Conservation (phyloP, 2,329 filamentous ascomycete species). For the Trichoderma oligosporum region DNA sequence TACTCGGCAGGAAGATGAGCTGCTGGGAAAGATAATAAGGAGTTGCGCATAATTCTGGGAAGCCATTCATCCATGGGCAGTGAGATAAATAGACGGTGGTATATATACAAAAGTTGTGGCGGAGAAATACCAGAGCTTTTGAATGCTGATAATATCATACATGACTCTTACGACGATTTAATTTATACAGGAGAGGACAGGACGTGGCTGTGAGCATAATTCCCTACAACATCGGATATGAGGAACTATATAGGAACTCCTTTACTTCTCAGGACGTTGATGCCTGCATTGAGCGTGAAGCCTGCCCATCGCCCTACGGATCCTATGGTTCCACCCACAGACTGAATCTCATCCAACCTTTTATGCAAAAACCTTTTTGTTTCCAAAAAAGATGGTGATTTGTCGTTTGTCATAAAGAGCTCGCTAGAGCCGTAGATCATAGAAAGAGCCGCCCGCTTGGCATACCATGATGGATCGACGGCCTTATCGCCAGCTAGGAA, state of each 20-base stretch:
- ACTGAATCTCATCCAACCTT: slow-evolving; percentile 65
- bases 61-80: not conserved
- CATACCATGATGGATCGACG: slow-evolving; percentile 87
- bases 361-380: slow-evolving; percentile 78
- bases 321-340: slow-evolving; percentile 58
- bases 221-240: not conserved
- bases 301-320: slow-evolving; percentile 73
- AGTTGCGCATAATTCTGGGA: not conserved
- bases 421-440: slow-evolving; percentile 69
- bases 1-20: not conserved
- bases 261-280: slow-evolving; percentile 85
- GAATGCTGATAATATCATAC: slow-evolving; percentile 15
- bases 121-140: not conserved
- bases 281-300: slow-evolving; percentile 70
- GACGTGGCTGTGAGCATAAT: not conserved
- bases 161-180: not conserved
- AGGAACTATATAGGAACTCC: slow-evolving; percentile 70
- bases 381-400: slow-evolving; percentile 65
- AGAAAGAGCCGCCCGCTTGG: slow-evolving; percentile 55
- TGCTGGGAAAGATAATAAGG: not conserved
- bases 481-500: slow-evolving; percentile 76
- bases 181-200: not conserved
- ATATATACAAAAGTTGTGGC: slow-evolving; percentile 6
- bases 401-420: slow-evolving; percentile 91
- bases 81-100: not conserved